Conservation (phyloP, 805 yeast genomes). For the Wickerhamomyces hampshirensis region DNA sequence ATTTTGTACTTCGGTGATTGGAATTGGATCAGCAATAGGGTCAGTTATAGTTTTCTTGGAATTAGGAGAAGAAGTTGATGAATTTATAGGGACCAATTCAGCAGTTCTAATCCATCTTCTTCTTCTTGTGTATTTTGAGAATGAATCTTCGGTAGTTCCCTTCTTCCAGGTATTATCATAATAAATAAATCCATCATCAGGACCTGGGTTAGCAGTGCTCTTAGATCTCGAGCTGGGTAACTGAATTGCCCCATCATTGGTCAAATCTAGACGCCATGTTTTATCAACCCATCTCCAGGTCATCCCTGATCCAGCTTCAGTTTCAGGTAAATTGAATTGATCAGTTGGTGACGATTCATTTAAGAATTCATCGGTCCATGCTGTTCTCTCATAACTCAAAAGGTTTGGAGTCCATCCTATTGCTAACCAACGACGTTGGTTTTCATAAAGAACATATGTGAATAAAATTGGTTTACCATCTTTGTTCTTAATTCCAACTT, state of each 20-base stretch:
- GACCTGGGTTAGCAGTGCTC: slow-evolving; percentile 58
- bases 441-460: slow-evolving; percentile 89
- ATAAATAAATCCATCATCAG: slow-evolving; percentile 83
- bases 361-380: slow-evolving; percentile 96
- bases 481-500: slow-evolving; percentile 26
- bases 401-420: slow-evolving; percentile 96
- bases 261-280: slow-evolving; percentile 85
- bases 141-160: slow-evolving; percentile 84
- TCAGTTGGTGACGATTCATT: slow-evolving; percentile 81
- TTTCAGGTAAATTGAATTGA: slow-evolving; percentile 74
- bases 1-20: slow-evolving; percentile 18
- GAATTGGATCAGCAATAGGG: slow-evolving; percentile 8
- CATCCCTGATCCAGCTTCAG: slow-evolving; percentile 62
- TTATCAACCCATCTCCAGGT: slow-evolving; percentile 94
- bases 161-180: slow-evolving; percentile 93
- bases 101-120: slow-evolving; percentile 97
- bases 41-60: slow-evolving; percentile 1
- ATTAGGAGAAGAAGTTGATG: slow-evolving; percentile 9
- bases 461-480: slow-evolving; percentile 61
- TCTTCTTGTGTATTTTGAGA: slow-evolving; percentile 86
- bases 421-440: slow-evolving; percentile 96
- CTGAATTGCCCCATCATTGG: slow-evolving; percentile 82
- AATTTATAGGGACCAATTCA: slow-evolving; percentile 50
- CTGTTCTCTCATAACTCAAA: slow-evolving; percentile 86
- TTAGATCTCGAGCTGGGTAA: slow-evolving; percentile 54